Conservation (phyloP, 805 yeast species). For the Suhomyces vadensis region DNA sequence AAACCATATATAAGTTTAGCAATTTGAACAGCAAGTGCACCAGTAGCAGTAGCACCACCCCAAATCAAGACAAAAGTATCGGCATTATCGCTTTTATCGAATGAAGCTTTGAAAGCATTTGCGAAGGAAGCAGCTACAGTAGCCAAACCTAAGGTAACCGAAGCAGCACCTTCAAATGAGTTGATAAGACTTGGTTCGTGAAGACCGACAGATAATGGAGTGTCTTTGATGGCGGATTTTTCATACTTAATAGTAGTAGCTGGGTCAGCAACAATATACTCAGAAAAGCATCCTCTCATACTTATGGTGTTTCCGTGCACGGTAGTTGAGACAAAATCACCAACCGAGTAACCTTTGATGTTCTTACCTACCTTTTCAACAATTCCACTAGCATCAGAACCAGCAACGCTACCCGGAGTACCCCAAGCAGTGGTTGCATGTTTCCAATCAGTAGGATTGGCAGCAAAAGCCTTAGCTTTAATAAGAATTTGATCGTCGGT, state of each 20-base stretch:
- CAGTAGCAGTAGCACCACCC: conserved; percentile 15
- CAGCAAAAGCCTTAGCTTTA: conserved; percentile 54
- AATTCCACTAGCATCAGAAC: conserved; percentile 62
- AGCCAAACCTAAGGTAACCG: conserved; percentile 11
- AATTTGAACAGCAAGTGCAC: conserved; percentile 12
- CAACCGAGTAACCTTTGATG: conserved; percentile 32
- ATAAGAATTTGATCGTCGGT: conserved; percentile 40
- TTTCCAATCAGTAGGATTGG: conserved; percentile 74
- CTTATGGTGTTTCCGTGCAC: conserved; percentile 55
- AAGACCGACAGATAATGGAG: conserved; percentile 5
- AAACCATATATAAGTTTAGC: conserved; percentile 14
- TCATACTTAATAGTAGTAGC: conserved; percentile 33
- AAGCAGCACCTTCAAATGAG: conserved; percentile 16
- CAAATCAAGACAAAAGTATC: conserved; percentile 24
- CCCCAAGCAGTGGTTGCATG: conserved; percentile 46
- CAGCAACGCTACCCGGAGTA: conserved; percentile 50
- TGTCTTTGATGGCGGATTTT: conserved; percentile 3
- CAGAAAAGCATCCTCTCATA: conserved; percentile 59
- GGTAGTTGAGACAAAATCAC: conserved; percentile 60
- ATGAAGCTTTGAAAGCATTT: conserved; percentile 13
- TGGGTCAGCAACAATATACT: conserved; percentile 47
- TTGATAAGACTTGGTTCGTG: conserved; percentile 4
- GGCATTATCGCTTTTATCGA: conserved; percentile 7
- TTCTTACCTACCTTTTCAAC: conserved; percentile 50
- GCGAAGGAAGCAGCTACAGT: conserved; percentile 12